A percentile compares a stretch with the other conserved stretches of the same genome.
phyloP scores from a whole-genome alignment of 2,329 filamentous ascomycete species.

The Hypoxylon sp. region DNA sequence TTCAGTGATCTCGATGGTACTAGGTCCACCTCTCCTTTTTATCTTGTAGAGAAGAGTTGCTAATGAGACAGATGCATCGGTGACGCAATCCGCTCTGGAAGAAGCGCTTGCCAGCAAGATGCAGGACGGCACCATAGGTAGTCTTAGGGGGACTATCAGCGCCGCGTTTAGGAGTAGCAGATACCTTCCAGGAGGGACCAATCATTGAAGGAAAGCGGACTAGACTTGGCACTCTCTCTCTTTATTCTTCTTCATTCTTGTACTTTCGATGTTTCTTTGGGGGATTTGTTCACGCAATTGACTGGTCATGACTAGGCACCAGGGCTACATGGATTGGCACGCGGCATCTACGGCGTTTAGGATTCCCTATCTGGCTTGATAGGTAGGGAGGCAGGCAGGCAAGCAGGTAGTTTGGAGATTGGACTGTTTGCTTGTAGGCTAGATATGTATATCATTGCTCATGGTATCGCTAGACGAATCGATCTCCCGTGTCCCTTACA shows the following conservation, averaged over 20 bases:
- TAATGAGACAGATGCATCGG: constrained; percentile 75
- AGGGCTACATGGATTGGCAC: constrained; percentile 7
- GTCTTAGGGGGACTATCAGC: constrained; percentile 78
- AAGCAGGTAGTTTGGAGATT: constrained; percentile 1
- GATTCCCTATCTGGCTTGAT: constrained; percentile 1
- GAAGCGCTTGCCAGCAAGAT: constrained; percentile 82
- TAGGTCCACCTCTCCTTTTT: constrained; percentile 20
- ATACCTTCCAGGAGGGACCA: constrained; percentile 57
- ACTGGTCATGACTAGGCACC: constrained; percentile 14
- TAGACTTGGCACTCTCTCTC: not conserved
- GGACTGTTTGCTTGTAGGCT: not conserved
- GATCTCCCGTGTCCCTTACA: not conserved
- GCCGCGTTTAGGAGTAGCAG: constrained; percentile 76
- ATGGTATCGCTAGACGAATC: not conserved
- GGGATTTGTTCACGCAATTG: not conserved
- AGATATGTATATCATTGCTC: not conserved
- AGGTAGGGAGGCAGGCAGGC: constrained; percentile 1
- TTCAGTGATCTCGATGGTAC: constrained; percentile 87
- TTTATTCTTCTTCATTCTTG: constrained; percentile 1
- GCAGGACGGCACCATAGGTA: constrained; percentile 71
- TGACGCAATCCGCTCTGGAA: constrained; percentile 85
- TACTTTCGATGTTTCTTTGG: not conserved
- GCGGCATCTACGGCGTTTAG: constrained; percentile 11
- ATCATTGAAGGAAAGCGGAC: not conserved
- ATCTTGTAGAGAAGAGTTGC: constrained; percentile 4